Evolutionary conservation across 148 eudicot genomes (phyloP).

Genomic region (Chenopodium berlandieri): DNA sequence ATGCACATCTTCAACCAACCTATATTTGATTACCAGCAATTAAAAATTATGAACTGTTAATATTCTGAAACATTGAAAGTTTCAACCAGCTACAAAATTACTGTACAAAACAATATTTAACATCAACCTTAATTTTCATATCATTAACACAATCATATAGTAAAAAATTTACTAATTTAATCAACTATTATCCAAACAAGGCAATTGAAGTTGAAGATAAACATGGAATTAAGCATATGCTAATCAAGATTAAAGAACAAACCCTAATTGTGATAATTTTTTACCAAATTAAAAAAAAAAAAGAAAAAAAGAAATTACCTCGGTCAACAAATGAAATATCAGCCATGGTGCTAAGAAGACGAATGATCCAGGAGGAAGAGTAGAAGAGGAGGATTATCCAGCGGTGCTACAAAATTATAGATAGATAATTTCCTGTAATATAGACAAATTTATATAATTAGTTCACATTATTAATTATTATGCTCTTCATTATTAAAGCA

Average conservation of each 20-base stretch:
- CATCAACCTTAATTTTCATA: too few relatives aligned
- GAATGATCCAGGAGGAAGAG: conserved; percentile 25
- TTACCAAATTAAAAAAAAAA: neutral
- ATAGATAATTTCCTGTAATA: conserved; percentile 21
- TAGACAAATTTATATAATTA: neutral
- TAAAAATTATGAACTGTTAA: too few relatives aligned
- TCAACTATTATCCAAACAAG: too few relatives aligned
- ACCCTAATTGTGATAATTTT: neutral
- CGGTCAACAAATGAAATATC: conserved; percentile 20
- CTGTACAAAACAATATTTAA: too few relatives aligned
- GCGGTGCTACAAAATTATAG: conserved; percentile 4
- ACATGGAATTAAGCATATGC: neutral
- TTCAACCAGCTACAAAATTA: too few relatives aligned
- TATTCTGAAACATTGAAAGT: too few relatives aligned
- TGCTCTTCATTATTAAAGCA: conserved; percentile 1
- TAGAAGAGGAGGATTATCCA: conserved; percentile 16
- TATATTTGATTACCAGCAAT: too few relatives aligned
- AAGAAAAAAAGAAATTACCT: conserved; percentile 3
- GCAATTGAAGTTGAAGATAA: neutral
- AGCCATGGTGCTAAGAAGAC: conserved; percentile 22
- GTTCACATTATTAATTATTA: neutral
- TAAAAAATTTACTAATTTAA: too few relatives aligned
- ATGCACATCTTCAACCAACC: too few relatives aligned
- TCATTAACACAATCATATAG: too few relatives aligned
- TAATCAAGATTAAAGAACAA: neutral